Evolutionary conservation across 495 filamentous ascomycete species (phyloP).

Genomic region (Lasiosphaeriaceae sp.): DNA sequence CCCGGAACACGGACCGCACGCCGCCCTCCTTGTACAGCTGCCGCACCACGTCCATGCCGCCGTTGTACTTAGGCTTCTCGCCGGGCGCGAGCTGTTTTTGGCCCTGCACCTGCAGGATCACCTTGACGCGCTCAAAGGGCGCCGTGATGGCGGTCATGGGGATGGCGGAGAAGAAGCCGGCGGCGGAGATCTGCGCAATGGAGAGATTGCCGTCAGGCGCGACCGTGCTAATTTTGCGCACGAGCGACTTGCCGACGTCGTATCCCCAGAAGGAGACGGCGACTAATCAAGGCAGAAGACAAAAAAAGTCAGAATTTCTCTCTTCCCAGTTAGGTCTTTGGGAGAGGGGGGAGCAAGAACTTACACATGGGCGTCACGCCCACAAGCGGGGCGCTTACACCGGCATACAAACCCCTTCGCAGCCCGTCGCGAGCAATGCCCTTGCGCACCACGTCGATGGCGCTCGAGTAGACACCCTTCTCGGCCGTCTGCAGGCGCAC

Average conservation of each 20-base stretch:
- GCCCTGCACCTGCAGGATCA: conserved; percentile 95
- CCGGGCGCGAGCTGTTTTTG: conserved; percentile 81
- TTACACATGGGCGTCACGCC: conserved; percentile 99
- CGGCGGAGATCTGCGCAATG: conserved; percentile 83
- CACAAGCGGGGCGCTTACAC: conserved; percentile 88
- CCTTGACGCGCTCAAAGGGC: conserved; percentile 97
- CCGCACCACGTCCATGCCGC: conserved; percentile 87
- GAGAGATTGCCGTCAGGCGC: conserved; percentile 63
- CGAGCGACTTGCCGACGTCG: conserved; percentile 86
- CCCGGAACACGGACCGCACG: conserved; percentile 84
- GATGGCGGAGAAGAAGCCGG: conserved; percentile 96
- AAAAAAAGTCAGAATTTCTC: conserved; percentile 9
- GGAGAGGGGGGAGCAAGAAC: conserved; percentile 28
- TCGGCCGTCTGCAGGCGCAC: conserved; percentile 95
- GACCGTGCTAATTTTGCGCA: conserved; percentile 63
- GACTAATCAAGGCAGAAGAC: conserved; percentile 57
- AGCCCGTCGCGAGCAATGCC: conserved; percentile 84
- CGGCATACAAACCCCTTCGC: conserved; percentile 85
- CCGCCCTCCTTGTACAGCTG: conserved; percentile 93
- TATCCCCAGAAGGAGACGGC: conserved; percentile 99
- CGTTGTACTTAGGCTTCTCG: conserved; percentile 88
- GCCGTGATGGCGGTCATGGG: conserved; percentile 98
- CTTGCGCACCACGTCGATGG: conserved; percentile 87
- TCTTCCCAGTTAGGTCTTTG: not conserved
- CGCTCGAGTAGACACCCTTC: conserved; percentile 83